A percentile compares a stretch with the other conserved stretches of the same genome.
These are phyloP conservation scores for Diutina rugosa DNA, from an alignment of 1,139 yeast species.

Conservation along the genomic window DNA sequence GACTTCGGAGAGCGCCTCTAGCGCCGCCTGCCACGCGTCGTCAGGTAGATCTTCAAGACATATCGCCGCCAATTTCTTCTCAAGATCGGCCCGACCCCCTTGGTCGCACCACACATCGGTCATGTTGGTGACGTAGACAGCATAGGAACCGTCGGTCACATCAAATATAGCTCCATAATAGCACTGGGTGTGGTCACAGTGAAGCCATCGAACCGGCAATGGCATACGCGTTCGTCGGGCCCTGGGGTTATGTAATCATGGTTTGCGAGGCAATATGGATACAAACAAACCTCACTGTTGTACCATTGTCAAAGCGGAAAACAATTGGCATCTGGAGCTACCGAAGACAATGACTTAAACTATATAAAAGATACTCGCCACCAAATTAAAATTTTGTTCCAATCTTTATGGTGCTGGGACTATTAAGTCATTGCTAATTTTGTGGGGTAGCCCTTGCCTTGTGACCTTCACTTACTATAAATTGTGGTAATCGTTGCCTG, in stretches of 20 bases:
- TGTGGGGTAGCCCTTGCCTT: no score
- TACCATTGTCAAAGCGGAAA: not conserved
- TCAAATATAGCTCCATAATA: not conserved
- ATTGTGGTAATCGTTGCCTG: no score
- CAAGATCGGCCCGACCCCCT: not conserved
- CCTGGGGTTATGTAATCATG: not conserved
- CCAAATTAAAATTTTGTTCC: no score
- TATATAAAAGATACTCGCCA: no score
- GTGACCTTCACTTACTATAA: no score
- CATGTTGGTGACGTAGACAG: slow-evolving; percentile 17
- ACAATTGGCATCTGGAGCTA: no score
- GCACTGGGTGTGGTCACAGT: not conserved
- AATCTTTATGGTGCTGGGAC: no score
- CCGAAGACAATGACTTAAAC: no score
- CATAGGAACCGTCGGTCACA: slow-evolving; percentile 7
- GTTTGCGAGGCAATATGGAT: not conserved
- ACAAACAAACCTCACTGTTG: not conserved
- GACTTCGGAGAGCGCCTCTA: slow-evolving; percentile 1
- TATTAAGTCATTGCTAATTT: no score
- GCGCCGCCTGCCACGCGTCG: slow-evolving; percentile 5
- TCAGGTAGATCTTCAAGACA: slow-evolving; percentile 9
- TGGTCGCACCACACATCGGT: slow-evolving; percentile 12
- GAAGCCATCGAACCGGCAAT: not conserved
- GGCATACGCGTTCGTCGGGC: not conserved
- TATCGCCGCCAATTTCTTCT: not conserved